These are phyloP conservation scores for Neurospora tetraspora DNA, from an alignment of 495 filamentous ascomycete species.

Conservation along the genomic window DNA sequence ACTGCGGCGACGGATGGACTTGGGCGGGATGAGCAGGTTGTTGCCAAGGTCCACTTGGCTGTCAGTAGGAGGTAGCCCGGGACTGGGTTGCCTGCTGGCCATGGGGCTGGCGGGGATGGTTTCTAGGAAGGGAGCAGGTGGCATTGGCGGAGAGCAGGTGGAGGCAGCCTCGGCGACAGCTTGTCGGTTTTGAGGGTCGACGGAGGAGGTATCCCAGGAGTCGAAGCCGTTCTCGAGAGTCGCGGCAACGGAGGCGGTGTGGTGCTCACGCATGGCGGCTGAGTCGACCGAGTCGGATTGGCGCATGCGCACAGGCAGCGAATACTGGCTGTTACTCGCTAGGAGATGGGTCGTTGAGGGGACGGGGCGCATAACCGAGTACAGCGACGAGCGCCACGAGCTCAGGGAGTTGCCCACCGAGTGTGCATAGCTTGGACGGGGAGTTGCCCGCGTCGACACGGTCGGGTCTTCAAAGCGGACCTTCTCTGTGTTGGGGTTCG, in stretches of 20 bases:
- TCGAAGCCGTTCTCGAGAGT: constrained; percentile 50
- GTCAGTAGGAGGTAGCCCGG: constrained; percentile 11
- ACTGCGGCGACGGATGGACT: constrained; percentile 35
- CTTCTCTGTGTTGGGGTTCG: constrained; percentile 20
- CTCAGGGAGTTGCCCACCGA: constrained; percentile 39
- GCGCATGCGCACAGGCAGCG: constrained; percentile 14
- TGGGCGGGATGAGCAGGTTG: constrained; percentile 13
- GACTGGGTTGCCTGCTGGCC: constrained; percentile 40
- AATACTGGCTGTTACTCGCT: constrained; percentile 14
- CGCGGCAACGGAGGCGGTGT: not conserved
- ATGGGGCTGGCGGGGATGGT: constrained; percentile 51
- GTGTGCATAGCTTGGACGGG: constrained; percentile 30
- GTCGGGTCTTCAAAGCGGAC: constrained; percentile 6
- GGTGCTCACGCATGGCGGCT: constrained; percentile 21
- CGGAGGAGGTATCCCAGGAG: constrained; percentile 56
- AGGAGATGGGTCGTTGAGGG: constrained; percentile 41
- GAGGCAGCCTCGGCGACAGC: constrained; percentile 37
- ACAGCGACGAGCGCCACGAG: constrained; percentile 44
- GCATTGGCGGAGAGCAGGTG: constrained; percentile 13
- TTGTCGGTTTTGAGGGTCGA: constrained; percentile 48
- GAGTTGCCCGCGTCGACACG: constrained; percentile 18
- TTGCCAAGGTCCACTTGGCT: not conserved
- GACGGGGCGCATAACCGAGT: constrained; percentile 38
- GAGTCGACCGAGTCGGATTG: constrained; percentile 30
- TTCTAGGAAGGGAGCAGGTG: constrained; percentile 38